A percentile compares a stretch with the other conserved stretches of the same genome.
Conservation (phyloP, 495 filamentous ascomycete genomes). For the Cercophora sp. region DNA sequence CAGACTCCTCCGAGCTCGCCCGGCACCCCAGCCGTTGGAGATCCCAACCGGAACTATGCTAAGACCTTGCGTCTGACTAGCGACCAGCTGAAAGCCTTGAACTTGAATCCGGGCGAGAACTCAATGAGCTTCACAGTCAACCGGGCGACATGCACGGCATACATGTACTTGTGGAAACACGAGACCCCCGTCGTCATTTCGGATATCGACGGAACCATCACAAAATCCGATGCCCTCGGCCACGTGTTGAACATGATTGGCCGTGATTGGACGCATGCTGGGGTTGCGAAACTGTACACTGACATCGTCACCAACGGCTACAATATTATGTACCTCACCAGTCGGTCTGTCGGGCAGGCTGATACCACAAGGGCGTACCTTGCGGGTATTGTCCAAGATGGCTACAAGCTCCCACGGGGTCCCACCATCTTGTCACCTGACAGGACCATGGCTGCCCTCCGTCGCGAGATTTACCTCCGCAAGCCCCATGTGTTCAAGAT, state of each 20-base stretch:
- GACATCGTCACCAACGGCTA: slow-evolving; percentile 96
- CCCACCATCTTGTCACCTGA: slow-evolving; percentile 95
- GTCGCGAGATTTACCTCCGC: slow-evolving; percentile 89
- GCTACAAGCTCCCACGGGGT: slow-evolving; percentile 78
- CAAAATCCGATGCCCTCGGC: slow-evolving; percentile 96
- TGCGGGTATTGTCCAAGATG: slow-evolving; percentile 83
- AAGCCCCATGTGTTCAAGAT: slow-evolving; percentile 99
- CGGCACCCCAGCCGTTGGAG: slow-evolving; percentile 51
- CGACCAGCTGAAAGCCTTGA: slow-evolving; percentile 84
- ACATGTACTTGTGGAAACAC: slow-evolving; percentile 89
- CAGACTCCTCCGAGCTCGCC: slow-evolving; percentile 78
- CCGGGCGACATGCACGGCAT: slow-evolving; percentile 81
- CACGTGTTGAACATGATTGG: slow-evolving; percentile 98
- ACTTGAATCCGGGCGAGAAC: slow-evolving; percentile 81
- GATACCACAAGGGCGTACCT: slow-evolving; percentile 90
- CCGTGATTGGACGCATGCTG: slow-evolving; percentile 95
- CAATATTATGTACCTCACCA: slow-evolving; percentile 97
- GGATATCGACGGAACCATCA: slow-evolving; percentile 98
- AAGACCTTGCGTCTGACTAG: slow-evolving; percentile 96
- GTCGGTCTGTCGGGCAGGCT: slow-evolving; percentile 86
- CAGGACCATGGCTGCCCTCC: slow-evolving; percentile 89
- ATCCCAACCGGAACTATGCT: slow-evolving; percentile 81
- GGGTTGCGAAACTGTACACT: slow-evolving; percentile 93
- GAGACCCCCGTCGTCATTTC: slow-evolving; percentile 93
- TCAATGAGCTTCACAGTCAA: slow-evolving; percentile 95